Base-by-base conservation (phyloP, 805 yeast species). In the Sugiyamaella marilandica region DNA sequence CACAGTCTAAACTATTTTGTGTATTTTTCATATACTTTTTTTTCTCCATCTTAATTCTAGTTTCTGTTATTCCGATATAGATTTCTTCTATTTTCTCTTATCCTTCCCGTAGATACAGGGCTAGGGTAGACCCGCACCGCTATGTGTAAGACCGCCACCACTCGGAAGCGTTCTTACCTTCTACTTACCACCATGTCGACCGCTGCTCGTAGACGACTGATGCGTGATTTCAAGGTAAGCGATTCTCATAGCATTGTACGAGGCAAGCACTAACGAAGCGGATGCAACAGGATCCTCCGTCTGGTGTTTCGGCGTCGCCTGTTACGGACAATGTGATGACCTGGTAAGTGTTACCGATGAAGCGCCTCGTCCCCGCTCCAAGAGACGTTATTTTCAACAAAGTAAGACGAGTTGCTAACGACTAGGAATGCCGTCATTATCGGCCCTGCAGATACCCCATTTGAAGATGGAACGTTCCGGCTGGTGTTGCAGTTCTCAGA, bases 271-370 rank as follows among this genome's bases (percentile, higher is more conserved):
- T 34, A 46, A 33, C 31, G 29, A 13, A 82, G 84, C 84, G 98
- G 62, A 91, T 94, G 85, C 97, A 94, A 70, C 94, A 86, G 74
- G 99, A 94, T 70, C 94, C 98, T 10, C 97, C 99, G 21, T 94
- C 95, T 32, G 99, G 99, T 13, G 96, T 94, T 10, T 87, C 96
- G 5, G 99, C 99, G 0, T 87, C 96, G 4, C 99, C 99, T 3
- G 78, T 92, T 49, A 90, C 98, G 3, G 98, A 94, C 67, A 94
- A 94, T 64, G 97, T 94, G 49, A 90, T 94, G 96, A 80, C 87
- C 35, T 94, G 99, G 80, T 63, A 55, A 71, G 69, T n/a, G n/a
- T 44, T 59, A 53, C 29, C n/a, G n/a, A n/a, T n/a, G n/a, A n/a
- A n/a, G n/a, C n/a, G n/a, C n/a, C n/a, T n/a, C n/a, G n/a, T n/a